A percentile compares a stretch with the other conserved stretches of the same genome.
These are phyloP conservation scores for Botrytis hyacinthi DNA, from an alignment of 2,329 filamentous ascomycete genomes.

Conservation along the genomic window DNA sequence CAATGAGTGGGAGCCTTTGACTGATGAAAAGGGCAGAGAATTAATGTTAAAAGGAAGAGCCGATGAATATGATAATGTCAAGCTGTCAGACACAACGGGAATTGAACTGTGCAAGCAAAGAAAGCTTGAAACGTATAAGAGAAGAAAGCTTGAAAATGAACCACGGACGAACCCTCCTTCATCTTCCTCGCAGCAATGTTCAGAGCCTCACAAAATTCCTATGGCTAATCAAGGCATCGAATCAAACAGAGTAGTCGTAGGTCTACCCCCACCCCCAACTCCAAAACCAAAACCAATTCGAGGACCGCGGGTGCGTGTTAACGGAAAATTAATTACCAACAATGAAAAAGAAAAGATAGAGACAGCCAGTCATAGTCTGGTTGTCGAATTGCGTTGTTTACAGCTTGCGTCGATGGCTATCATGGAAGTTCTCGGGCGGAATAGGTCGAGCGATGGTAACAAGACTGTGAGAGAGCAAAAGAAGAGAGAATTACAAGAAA, in stretches of 20 bases:
- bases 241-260: background rate
- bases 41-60: background rate
- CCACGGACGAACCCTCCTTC: background rate
- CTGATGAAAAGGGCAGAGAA: background rate
- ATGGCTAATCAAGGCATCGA: background rate
- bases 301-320: background rate
- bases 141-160: background rate
- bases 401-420: background rate
- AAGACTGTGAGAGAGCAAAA: no score
- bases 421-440: background rate
- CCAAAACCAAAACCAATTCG: background rate
- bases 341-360: accelerated
- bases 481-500: background rate
- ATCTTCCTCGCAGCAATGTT: background rate
- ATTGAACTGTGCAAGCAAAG: background rate
- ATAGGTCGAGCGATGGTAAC: background rate
- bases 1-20: background rate
- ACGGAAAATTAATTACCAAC: background rate
- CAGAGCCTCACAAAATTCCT: background rate
- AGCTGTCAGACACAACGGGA: background rate
- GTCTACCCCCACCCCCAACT: background rate
- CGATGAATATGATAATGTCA: background rate
- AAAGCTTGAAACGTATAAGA: background rate
- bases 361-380: accelerated
- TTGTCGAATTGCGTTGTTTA: background rate